Evolutionary conservation across 2,329 filamentous ascomycete species (phyloP), one percentile per base, ranked within the genome.

Genomic region (Cephalotrichum gorgonifer): DNA sequence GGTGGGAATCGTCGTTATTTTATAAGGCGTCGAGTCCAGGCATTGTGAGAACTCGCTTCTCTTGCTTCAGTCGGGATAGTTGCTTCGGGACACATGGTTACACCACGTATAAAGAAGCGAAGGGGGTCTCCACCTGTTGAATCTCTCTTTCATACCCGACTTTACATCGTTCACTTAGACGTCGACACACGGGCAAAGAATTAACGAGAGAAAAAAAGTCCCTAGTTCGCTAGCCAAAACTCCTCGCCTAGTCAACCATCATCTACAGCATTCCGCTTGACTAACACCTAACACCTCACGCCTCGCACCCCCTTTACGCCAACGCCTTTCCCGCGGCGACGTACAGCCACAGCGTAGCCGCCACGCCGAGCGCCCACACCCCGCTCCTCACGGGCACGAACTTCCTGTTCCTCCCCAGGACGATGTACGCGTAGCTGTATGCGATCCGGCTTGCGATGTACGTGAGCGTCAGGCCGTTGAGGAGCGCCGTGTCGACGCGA

Each of bases 351-450:
- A 64, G 43, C 38, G 63, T 62, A 15, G 65, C 47, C 5, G 50
- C 57, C 8, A 70, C 45, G 22, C 70, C 61, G 2, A 53, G 49
- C 2, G 55, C 44, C 70, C 70, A 76, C 15, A 59, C 49, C 2
- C 67, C 12, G 49, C 62, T 68, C 46, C 73, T 60, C 39, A 73
- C 11, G 2, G 55, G 55, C 6, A 65, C 63, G 22, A 67, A 51
- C 48, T 57, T 60, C 47, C 61, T 60, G 53, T 72, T 67, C 14
- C 65, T 65, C 54, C 70, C 67, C 43, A 74, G 56, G 47, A 59
- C 57, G 44, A 76, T 54, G 53, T 76, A 76, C 30, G 63, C 54
- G 51, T 64, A 53, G 60, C 69, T 67, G 61, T 69, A 76, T 39
- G 57, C 54, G 23, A 60, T 50, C 17, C 73, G 67, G 53, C 60